These are phyloP conservation scores for Ciborinia camelliae DNA, from an alignment of 2,329 filamentous ascomycete genomes.

Conservation along the genomic window DNA sequence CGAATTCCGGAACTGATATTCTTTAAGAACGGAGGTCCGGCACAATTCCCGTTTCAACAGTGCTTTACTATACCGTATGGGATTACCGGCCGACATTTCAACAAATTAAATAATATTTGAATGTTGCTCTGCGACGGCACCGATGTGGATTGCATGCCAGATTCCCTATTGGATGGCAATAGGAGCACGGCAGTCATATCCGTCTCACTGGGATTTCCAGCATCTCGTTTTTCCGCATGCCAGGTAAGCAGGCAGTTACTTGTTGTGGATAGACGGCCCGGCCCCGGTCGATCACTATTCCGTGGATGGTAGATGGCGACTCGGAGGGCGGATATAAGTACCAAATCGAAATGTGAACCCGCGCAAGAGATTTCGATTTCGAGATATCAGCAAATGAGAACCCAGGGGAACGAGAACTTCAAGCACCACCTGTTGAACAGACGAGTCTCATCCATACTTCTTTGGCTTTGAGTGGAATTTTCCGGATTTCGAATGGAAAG, in stretches of 20 bases:
- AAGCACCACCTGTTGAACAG: not conserved
- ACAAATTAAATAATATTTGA: not conserved
- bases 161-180: not conserved
- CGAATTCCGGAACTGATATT: not conserved
- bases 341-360: not conserved
- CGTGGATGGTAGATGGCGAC: not conserved
- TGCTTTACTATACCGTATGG: not conserved
- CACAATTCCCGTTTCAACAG: not conserved
- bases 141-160: slow-evolving; percentile 2
- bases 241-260: not conserved
- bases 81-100: not conserved
- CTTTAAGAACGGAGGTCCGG: not conserved
- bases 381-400: not conserved
- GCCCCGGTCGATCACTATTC: not conserved
- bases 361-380: not conserved
- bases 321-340: not conserved
- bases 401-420: not conserved
- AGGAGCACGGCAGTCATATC: not conserved
- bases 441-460: not conserved
- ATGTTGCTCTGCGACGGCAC: not conserved
- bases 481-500: not conserved
- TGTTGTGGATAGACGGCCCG: not conserved
- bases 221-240: not conserved
- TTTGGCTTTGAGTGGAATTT: not conserved
- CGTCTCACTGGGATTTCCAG: not conserved